Evolutionary conservation across 2,329 filamentous ascomycete genomes (phyloP).

Genomic region (Neopestalotiopsis rosae): DNA sequence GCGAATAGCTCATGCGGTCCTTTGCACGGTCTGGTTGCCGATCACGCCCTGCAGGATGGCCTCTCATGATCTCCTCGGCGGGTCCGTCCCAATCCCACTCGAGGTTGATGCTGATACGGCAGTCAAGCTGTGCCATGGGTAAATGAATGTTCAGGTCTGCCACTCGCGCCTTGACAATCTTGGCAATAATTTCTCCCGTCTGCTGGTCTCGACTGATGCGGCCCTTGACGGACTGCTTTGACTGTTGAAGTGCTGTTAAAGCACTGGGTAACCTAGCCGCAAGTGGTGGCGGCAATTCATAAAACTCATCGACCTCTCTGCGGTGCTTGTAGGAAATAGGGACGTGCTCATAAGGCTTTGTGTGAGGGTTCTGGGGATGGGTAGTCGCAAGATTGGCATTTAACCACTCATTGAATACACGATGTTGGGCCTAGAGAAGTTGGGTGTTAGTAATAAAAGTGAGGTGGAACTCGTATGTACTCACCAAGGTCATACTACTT

Average conservation of each 20-base stretch:
- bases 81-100: constrained; percentile 87
- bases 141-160: constrained; percentile 87
- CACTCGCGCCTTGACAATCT: constrained; percentile 91
- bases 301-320: constrained; percentile 83
- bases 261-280: constrained; percentile 67
- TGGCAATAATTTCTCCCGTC: constrained; percentile 71
- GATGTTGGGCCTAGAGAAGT: constrained; percentile 72
- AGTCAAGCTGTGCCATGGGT: constrained; percentile 80
- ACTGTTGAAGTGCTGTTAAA: constrained; percentile 64
- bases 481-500: constrained; percentile 89
- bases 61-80: constrained; percentile 57
- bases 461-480: constrained; percentile 31
- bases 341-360: constrained; percentile 49
- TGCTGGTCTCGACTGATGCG: constrained; percentile 80
- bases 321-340: constrained; percentile 82
- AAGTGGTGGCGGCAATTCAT: constrained; percentile 69
- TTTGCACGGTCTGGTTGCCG: constrained; percentile 72
- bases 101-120: constrained; percentile 90
- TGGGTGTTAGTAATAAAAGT: neutral
- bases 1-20: constrained; percentile 89
- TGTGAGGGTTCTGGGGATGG: constrained; percentile 56
- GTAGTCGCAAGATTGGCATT: constrained; percentile 71
- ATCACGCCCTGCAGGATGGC: constrained; percentile 42
- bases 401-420: constrained; percentile 81
- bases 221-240: constrained; percentile 64